These are phyloP conservation scores for Exserohilum turcica DNA, from an alignment of 2,329 filamentous ascomycete genomes.

Conservation along the genomic window DNA sequence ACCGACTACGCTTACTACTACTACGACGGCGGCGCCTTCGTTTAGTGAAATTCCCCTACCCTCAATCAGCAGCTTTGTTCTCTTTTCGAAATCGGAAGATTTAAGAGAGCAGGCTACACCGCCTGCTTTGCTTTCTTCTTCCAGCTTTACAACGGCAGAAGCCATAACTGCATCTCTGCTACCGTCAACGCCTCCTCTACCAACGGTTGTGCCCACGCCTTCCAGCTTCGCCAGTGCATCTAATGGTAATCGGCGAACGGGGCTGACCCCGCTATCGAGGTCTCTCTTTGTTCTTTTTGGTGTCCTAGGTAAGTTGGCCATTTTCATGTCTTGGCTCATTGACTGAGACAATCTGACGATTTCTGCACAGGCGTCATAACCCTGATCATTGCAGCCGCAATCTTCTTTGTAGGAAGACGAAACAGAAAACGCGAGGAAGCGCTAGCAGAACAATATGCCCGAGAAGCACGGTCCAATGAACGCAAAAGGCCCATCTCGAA, in stretches of 20 bases:
- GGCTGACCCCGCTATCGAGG: conserved; percentile 11
- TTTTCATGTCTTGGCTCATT: neutral
- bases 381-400: conserved; percentile 11
- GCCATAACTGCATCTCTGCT: neutral
- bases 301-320: conserved; percentile 3
- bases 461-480: neutral
- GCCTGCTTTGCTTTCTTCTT: neutral
- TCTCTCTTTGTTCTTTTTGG: conserved; percentile 17
- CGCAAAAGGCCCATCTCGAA: neutral
- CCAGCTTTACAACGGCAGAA: neutral
- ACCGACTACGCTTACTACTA: neutral
- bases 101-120: neutral
- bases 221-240: neutral
- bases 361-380: conserved; percentile 6
- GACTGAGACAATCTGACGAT: neutral
- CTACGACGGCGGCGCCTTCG: neutral
- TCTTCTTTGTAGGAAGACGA: conserved; percentile 7
- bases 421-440: conserved; percentile 4
- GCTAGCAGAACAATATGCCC: neutral
- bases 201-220: neutral
- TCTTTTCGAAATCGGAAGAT: conserved; percentile 8
- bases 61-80: conserved; percentile 8
- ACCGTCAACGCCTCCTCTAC: neutral
- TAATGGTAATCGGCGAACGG: neutral
- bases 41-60: neutral